A percentile compares a stretch with the other conserved stretches of the same genome.
phyloP scores from a whole-genome alignment of 2,329 filamentous ascomycete species.

The Fusarium devonianum region DNA sequence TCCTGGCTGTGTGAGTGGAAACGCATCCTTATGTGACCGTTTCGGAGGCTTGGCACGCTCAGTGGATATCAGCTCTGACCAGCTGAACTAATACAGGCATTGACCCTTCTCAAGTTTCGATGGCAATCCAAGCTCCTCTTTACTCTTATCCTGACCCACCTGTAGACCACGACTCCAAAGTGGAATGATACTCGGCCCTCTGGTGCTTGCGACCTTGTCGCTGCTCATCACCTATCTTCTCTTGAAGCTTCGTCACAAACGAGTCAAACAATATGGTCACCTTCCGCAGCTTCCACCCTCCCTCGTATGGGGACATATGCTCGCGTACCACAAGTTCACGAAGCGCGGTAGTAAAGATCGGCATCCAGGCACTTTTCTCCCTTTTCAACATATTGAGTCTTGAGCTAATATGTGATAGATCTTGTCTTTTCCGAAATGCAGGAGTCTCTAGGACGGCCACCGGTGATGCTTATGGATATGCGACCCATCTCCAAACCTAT shows the following conservation, averaged over 20 bases:
- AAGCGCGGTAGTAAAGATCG: neutral
- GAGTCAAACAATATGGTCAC: slow-evolving; percentile 8
- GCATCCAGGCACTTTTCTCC: neutral
- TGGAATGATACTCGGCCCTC: neutral
- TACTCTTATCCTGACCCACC: neutral
- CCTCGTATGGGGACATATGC: slow-evolving; percentile 7
- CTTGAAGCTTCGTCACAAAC: slow-evolving; percentile 3
- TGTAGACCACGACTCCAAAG: too few relatives aligned
- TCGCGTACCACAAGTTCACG: neutral
- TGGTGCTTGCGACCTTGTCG: neutral
- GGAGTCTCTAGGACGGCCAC: slow-evolving; percentile 43
- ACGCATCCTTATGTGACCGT: too few relatives aligned
- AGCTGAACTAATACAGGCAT: too few relatives aligned
- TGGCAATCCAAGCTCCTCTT: too few relatives aligned
- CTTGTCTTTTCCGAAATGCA: slow-evolving; percentile 33
- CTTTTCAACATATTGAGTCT: neutral
- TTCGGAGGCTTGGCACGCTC: too few relatives aligned
- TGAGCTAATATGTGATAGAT: neutral
- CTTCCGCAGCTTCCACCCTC: slow-evolving; percentile 7
- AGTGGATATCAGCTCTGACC: too few relatives aligned
- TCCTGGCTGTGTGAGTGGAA: too few relatives aligned
- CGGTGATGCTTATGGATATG: slow-evolving; percentile 46
- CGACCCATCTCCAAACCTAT: slow-evolving; percentile 46
- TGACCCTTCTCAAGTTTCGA: too few relatives aligned
- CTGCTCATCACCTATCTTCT: neutral